Conservation (phyloP, 2,329 filamentous ascomycete genomes). For the Sporothrix brunneoviolacea region DNA sequence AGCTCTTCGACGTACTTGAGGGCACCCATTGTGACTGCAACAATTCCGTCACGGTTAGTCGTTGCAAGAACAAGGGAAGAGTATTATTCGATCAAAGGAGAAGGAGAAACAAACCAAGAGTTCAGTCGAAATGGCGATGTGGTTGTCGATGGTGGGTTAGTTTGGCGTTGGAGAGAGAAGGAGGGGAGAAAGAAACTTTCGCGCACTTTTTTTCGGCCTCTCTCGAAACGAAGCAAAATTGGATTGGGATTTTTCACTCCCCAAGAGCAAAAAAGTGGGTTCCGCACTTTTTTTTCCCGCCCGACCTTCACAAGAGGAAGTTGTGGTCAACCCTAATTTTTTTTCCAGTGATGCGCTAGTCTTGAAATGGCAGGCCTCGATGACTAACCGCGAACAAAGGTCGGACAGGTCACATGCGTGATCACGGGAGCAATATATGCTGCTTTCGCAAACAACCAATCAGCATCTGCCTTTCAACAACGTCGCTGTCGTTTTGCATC, state of each 20-base stretch:
- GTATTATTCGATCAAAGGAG: slow-evolving; percentile 23
- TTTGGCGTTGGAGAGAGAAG: slow-evolving; percentile 3
- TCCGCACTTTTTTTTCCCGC: slow-evolving; percentile 10
- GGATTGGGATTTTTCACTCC: slow-evolving; percentile 7
- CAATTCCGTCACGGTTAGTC: background rate
- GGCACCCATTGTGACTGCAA: slow-evolving; percentile 89
- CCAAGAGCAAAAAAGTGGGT: slow-evolving; percentile 1
- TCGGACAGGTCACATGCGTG: background rate
- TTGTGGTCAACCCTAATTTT: background rate
- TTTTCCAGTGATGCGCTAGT: background rate
- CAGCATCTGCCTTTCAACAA: slow-evolving; percentile 5
- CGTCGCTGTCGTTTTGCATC: background rate
- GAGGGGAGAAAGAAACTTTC: slow-evolving; percentile 6
- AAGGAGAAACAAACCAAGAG: slow-evolving; percentile 6
- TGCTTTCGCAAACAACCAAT: background rate
- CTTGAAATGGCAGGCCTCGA: background rate
- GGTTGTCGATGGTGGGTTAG: slow-evolving; percentile 11
- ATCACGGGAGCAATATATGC: background rate
- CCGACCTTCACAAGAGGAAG: no score
- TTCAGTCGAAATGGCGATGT: slow-evolving; percentile 6
- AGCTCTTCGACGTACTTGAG: slow-evolving; percentile 99
- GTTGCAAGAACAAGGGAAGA: slow-evolving; percentile 1
- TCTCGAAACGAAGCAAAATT: no score
- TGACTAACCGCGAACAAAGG: no score
- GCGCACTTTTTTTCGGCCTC: slow-evolving; percentile 1